Percentiles rank a stretch among this genome's conserved stretches.
These are phyloP conservation scores for Aphanomyces cochlioides DNA, from an alignment of 352 stramenopile genomes.

Conservation along the genomic window DNA sequence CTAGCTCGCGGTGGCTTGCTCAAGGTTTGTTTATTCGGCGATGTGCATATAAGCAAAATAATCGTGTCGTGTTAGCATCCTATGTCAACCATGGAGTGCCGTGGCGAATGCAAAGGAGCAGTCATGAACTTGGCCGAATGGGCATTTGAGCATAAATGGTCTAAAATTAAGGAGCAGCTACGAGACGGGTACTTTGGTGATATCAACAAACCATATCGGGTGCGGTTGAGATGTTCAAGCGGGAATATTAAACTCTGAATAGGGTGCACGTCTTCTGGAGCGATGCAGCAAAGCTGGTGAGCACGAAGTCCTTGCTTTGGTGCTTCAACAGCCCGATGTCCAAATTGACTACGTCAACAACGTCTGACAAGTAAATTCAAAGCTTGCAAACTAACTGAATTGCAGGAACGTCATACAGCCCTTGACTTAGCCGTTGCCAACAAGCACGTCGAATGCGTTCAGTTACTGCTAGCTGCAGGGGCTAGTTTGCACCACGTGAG, in stretches of 20 bases:
- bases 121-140: conserved; percentile 9
- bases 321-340: not conserved
- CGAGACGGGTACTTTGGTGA: not conserved
- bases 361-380: not conserved
- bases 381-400: too few relatives aligned
- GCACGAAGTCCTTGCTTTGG: not conserved
- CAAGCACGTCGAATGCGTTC: conserved; percentile 1
- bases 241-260: not conserved
- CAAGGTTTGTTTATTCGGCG: not conserved
- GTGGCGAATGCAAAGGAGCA: not conserved
- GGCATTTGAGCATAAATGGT: not conserved
- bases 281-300: not conserved
- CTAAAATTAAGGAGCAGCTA: not conserved
- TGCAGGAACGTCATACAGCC: not conserved
- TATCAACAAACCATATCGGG: conserved; percentile 18
- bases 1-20: not conserved
- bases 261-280: not conserved
- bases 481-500: not conserved
- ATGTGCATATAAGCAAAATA: not conserved
- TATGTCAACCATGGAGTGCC: not conserved
- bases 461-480: not conserved
- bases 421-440: not conserved
- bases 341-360: not conserved
- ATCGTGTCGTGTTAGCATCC: not conserved
- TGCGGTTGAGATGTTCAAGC: not conserved